Evolutionary conservation across 202 grass and related monocot genomes (phyloP).

Genomic region (Miscanthus sacchariflorus): DNA sequence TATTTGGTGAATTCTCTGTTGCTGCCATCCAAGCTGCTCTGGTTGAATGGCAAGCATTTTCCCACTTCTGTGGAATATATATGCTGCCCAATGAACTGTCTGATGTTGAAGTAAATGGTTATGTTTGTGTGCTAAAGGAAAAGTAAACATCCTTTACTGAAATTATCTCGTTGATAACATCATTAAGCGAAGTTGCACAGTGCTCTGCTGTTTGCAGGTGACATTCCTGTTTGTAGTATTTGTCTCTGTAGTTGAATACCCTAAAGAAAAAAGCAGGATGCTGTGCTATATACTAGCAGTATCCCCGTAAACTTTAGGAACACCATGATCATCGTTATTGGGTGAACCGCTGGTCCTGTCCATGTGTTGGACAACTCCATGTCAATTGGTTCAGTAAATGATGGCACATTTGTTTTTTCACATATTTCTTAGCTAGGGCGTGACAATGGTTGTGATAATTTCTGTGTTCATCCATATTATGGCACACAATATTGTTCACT

Average conservation of each 20-base stretch:
- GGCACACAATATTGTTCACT: not conserved
- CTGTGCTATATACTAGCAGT: slow-evolving; percentile 39
- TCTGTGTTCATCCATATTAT: not conserved
- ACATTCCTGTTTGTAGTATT: not conserved
- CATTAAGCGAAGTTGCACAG: not conserved
- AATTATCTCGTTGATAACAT: not conserved
- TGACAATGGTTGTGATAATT: not conserved
- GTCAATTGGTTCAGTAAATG: slow-evolving; percentile 61
- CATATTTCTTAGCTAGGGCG: not conserved
- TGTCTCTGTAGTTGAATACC: not conserved
- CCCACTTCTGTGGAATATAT: not conserved
- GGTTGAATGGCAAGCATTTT: not conserved
- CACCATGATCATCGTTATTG: slow-evolving; percentile 49
- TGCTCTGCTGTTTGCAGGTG: not conserved
- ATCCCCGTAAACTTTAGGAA: slow-evolving; percentile 56
- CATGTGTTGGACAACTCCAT: slow-evolving; percentile 43
- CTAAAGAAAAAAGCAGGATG: slow-evolving; percentile 60
- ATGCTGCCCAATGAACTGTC: not conserved
- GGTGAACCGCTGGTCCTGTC: slow-evolving; percentile 49
- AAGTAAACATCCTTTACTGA: not conserved
- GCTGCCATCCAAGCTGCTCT: not conserved
- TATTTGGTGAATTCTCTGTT: not conserved
- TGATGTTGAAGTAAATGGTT: no score
- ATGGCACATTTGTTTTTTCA: slow-evolving; percentile 36
- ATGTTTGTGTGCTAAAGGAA: not conserved